A percentile compares a stretch with the other conserved stretches of the same genome.
Conservation (phyloP, 345 rosid species). For the Gossypium herbaceum region DNA sequence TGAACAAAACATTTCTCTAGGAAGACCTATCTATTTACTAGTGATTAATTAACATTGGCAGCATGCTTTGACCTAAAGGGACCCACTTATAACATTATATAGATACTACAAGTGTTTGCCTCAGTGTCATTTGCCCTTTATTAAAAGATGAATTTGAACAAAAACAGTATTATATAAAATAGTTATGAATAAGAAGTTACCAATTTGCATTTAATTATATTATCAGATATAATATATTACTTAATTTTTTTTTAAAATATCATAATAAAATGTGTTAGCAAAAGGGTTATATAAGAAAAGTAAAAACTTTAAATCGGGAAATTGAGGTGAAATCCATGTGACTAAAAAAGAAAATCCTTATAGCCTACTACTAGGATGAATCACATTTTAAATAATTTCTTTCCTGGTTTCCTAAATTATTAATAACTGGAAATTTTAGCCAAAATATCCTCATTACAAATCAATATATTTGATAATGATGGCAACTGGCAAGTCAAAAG, state of each 20-base stretch:
- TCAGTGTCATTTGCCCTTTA: background rate
- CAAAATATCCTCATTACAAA: background rate
- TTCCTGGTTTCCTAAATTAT: background rate
- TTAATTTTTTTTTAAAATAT: background rate
- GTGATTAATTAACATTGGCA: slow-evolving; percentile 6
- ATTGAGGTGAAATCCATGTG: background rate
- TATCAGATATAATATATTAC: background rate
- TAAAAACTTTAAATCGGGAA: background rate
- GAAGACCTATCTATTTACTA: slow-evolving; percentile 32
- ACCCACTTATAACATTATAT: slow-evolving; percentile 3
- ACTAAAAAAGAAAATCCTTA: background rate
- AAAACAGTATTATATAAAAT: background rate
- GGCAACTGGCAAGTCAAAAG: background rate
- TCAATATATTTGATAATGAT: background rate
- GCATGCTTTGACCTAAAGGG: slow-evolving; percentile 21
- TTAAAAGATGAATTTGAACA: background rate
- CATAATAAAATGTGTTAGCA: background rate
- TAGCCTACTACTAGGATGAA: background rate
- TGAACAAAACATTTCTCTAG: slow-evolving; percentile 35
- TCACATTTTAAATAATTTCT: too few relatives aligned
- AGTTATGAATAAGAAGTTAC: background rate
- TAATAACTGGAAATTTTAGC: background rate
- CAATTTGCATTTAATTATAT: background rate
- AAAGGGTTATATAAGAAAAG: background rate
- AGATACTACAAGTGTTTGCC: background rate